Base-by-base conservation (phyloP, 306 rosid genomes). In the Arachis hypogaea region DNA sequence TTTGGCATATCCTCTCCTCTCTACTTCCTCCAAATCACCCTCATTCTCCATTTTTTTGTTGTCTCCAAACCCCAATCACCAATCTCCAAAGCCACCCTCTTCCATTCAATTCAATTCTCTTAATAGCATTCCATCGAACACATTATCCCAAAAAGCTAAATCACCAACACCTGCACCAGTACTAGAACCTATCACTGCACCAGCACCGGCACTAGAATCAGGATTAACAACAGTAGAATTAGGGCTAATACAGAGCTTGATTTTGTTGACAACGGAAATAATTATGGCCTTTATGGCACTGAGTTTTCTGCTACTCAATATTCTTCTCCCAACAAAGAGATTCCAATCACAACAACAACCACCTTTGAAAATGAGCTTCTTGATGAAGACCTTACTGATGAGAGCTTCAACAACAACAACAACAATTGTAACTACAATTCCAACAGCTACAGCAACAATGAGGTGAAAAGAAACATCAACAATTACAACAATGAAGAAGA, bases 251-350 rank as follows among this genome's bases (percentile, higher is more conserved):
- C 78, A 3, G 77, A 82, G 12, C 84, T 86, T 11, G 85, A 73
- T 33, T 73, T 77, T 64, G 66, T 22, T 11, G 82, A 83, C 28
- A 77, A 56, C 0, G 88, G 82, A 58, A 60, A 85, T 8, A 86
- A 82, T 9, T 86, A 88, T 55, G 96, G 88, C 33, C 84, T 89
- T 2, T 92, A 87, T 54, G 90, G 89, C 5, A 71, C 43, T 0
- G 86, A 36, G 36, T 45, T 75, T 61, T 49, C 33, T 36, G 36
- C 73, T 46, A 52, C 6, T 47, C 74, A 69, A 49, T 68, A 70
- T 64, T 6, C 84, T 63, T 9, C 84, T 68, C 66, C 71, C 42
- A 75, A 73, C 51, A 73, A 77, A 16, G 66, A 74, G 18, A 80
- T 74, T 12, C 81, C 85, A 4, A 33, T 33, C 38, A 54, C 82